Evolutionary conservation across 345 rosid genomes (phyloP).

Genomic region (Corymbia maculata): DNA sequence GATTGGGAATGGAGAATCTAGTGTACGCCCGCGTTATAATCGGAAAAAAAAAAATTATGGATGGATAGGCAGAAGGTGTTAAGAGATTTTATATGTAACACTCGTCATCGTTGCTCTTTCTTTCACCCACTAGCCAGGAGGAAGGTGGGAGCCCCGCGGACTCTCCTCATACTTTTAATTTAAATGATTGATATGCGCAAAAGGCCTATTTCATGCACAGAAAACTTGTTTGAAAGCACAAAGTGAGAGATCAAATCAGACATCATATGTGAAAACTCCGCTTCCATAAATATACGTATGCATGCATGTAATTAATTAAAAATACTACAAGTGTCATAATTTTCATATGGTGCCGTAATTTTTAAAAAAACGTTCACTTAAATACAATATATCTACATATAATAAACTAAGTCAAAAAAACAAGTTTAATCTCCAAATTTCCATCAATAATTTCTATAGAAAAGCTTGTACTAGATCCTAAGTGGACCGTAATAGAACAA

Average conservation of each 20-base stretch:
- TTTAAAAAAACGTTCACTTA: too few relatives aligned
- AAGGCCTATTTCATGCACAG: background rate
- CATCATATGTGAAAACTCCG: background rate
- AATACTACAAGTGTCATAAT: fast-evolving
- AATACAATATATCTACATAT: background rate
- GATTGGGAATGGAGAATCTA: background rate
- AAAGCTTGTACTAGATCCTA: background rate
- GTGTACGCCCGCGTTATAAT: background rate
- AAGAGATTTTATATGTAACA: background rate
- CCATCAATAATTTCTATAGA: background rate
- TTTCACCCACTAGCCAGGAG: background rate
- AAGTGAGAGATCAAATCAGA: background rate
- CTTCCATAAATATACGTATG: background rate
- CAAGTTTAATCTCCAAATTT: background rate
- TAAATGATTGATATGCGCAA: background rate
- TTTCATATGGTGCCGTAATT: background rate
- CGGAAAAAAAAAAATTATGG: background rate
- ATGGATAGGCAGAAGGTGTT: background rate
- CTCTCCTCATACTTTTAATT: background rate
- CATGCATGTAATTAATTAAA: background rate
- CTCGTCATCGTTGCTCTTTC: background rate
- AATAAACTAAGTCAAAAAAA: background rate
- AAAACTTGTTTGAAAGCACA: background rate
- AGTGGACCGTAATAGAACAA: background rate
- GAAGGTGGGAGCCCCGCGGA: background rate